phyloP scores from a whole-genome alignment of 352 stramenopile species.

The Hyphochytrium catenoides region DNA sequence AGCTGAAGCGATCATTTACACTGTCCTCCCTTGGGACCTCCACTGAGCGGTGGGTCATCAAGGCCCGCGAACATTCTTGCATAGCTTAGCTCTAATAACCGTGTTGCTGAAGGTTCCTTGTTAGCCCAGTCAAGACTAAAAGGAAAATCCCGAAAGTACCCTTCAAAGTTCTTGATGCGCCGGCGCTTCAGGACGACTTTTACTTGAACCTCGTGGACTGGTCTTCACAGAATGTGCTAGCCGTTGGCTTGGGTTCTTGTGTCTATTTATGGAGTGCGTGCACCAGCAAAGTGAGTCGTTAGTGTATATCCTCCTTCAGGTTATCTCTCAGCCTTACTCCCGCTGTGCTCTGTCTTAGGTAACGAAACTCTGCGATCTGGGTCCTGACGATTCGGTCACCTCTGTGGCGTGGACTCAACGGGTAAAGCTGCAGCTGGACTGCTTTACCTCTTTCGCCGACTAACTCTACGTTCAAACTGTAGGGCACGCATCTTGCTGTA shows the following conservation, averaged over 20 bases:
- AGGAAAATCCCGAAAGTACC: slow-evolving; percentile 72
- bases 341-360: slow-evolving; percentile 27
- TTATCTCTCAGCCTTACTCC: background rate
- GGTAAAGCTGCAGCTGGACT: slow-evolving; percentile 1
- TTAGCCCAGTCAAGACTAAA: background rate
- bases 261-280: slow-evolving; percentile 88
- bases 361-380: slow-evolving; percentile 80
- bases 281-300: slow-evolving; percentile 31
- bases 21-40: slow-evolving; percentile 19
- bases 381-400: slow-evolving; percentile 47
- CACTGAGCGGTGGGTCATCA: background rate
- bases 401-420: slow-evolving; percentile 80
- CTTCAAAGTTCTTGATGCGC: slow-evolving; percentile 93
- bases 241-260: slow-evolving; percentile 70
- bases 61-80: background rate
- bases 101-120: background rate
- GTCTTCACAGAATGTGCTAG: slow-evolving; percentile 80
- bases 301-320: background rate
- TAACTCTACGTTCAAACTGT: background rate
- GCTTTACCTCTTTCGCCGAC: background rate
- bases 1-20: slow-evolving; percentile 24
- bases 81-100: background rate
- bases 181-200: slow-evolving; percentile 88
- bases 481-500: slow-evolving; percentile 67
- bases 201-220: slow-evolving; percentile 96